Percentiles rank a stretch among this genome's conserved stretches.
These are phyloP conservation scores for Suhomyces maxii DNA, from an alignment of 1,139 yeast genomes.

Conservation along the genomic window DNA sequence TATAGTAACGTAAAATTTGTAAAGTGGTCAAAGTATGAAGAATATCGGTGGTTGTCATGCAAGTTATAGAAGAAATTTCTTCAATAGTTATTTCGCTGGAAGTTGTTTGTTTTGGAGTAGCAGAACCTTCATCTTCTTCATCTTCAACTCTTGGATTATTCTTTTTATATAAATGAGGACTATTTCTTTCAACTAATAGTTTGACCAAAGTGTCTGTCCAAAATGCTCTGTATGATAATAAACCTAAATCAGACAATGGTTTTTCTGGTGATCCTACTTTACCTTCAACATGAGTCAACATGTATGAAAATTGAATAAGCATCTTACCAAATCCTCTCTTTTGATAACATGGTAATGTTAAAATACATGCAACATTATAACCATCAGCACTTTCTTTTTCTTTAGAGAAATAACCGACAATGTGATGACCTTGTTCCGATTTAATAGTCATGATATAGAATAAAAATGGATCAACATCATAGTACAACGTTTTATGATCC, in stretches of 20 bases:
- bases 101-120: conserved; percentile 15
- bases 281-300: conserved; percentile 80
- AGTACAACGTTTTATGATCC: conserved; percentile 93
- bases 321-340: conserved; percentile 91
- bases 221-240: conserved; percentile 88
- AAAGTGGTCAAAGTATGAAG: conserved; percentile 89
- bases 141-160: conserved; percentile 34
- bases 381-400: conserved; percentile 95
- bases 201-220: conserved; percentile 92
- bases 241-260: conserved; percentile 92
- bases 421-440: conserved; percentile 87
- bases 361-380: conserved; percentile 96
- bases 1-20: conserved; percentile 86
- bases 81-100: conserved; percentile 80
- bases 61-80: conserved; percentile 79
- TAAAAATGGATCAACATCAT: conserved; percentile 95
- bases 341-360: conserved; percentile 94
- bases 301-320: conserved; percentile 89
- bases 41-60: conserved; percentile 97
- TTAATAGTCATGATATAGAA: conserved; percentile 93
- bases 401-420: conserved; percentile 94
- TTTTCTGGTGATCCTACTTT: conserved; percentile 97
- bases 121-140: conserved; percentile 29
- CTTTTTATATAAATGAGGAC: conserved; percentile 39
- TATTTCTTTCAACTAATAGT: conserved; percentile 63